Evolutionary conservation across 2,329 filamentous ascomycete genomes (phyloP).

Genomic region (Trichophyton schoenleinii): DNA sequence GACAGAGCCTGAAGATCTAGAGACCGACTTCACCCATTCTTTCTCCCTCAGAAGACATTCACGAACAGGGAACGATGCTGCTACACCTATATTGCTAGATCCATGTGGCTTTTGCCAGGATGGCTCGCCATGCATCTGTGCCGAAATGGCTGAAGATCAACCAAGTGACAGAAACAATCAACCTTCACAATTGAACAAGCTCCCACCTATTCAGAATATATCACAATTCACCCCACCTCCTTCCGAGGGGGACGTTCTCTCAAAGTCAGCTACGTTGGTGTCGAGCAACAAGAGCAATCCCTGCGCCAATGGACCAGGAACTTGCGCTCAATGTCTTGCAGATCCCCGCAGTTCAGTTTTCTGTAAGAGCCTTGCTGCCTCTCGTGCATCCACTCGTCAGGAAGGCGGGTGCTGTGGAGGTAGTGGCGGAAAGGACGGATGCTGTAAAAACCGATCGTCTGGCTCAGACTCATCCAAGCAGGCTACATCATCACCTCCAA

Average conservation of each 20-base stretch:
- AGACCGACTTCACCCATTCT: constrained; percentile 61
- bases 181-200: constrained; percentile 29
- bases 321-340: constrained; percentile 62
- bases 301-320: constrained; percentile 59
- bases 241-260: constrained; percentile 46
- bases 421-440: constrained; percentile 48
- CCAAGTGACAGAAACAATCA: constrained; percentile 32
- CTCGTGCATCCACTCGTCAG: constrained; percentile 25
- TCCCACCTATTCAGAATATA: constrained; percentile 36
- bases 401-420: constrained; percentile 41
- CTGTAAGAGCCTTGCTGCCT: constrained; percentile 67
- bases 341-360: constrained; percentile 73
- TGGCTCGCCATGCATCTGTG: constrained; percentile 70
- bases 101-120: constrained; percentile 73
- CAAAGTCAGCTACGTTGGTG: constrained; percentile 29
- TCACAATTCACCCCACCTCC: constrained; percentile 41
- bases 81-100: constrained; percentile 43
- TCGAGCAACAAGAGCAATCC: constrained; percentile 26
- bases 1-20: constrained; percentile 40
- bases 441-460: constrained; percentile 41
- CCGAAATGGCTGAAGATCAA: constrained; percentile 45
- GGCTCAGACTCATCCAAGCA: constrained; percentile 16
- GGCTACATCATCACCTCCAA: constrained; percentile 26
- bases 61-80: constrained; percentile 19
- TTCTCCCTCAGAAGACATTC: constrained; percentile 41